Evolutionary conservation across 768 basidiomycete species (phyloP), one percentile per base, ranked within the genome.

Genomic region (Lactifluus volemus): DNA sequence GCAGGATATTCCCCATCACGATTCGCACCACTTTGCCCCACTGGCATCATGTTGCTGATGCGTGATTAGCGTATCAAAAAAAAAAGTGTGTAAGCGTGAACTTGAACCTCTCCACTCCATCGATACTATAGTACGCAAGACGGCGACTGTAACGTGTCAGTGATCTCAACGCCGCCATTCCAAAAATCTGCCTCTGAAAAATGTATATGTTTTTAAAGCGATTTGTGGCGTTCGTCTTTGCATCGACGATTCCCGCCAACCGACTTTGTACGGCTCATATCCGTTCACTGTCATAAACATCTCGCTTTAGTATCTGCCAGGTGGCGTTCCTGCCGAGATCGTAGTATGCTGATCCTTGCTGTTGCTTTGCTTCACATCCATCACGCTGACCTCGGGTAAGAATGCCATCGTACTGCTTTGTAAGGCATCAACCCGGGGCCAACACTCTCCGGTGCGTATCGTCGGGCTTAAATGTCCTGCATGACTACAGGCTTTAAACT

Each of bases 201-300:
- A 9, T 38, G 34, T 25, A 56, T 15, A 19, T 14, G 15, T 39
- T 47, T n/a, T 49, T 32, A 36, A 60, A 41, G 39, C 54, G 54
- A 56, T 30, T 47, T 51, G 55, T 61, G 55, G 60, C 60, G 55
- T 56, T 29, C 30, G 32, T 29, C 34, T 38, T 36, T 14, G 21
- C 49, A 21, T 52, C 38, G 41, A 44, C 57, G 50, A 32, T 34
- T 15, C 19, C n/a, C n/a, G 38, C 39, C 10, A 15, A 14, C 5
- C 45, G 12, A 10, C 11, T 44, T 49, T 36, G 32, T 42, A 49
- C 45, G 41, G 21, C 34, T 17, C 55, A 50, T 56, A 25, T 50
- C 49, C 49, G 60, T 49, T 45, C 42, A 21, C 29, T 45, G 49
- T 52, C 42, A 47, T 47, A n/a, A 17, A 38, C 41, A 50, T 42